phyloP scores from a whole-genome alignment of 495 filamentous ascomycete species.

The Opeltia flavorubescens region DNA sequence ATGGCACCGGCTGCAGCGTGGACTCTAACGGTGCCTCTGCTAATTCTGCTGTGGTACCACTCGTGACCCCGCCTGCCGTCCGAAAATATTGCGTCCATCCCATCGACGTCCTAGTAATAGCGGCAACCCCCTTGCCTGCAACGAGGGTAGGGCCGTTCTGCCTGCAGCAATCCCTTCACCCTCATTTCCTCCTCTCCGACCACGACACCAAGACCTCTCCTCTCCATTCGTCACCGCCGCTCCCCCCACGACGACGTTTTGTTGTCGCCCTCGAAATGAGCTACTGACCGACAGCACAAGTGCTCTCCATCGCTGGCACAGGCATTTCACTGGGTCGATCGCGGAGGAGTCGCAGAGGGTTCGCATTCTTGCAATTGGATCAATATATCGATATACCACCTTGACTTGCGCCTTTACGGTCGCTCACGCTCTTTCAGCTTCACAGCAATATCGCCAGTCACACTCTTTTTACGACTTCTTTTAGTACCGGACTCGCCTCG shows the following conservation, averaged over 20 bases:
- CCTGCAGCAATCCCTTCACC: slow-evolving; percentile 1
- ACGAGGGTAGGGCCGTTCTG: background rate
- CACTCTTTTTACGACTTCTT: slow-evolving; percentile 8
- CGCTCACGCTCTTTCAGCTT: slow-evolving; percentile 14
- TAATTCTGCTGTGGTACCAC: no score
- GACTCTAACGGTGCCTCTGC: background rate
- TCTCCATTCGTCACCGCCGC: background rate
- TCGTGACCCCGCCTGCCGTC: background rate
- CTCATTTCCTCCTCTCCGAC: slow-evolving; percentile 4
- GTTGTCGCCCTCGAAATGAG: slow-evolving; percentile 2
- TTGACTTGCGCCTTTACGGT: slow-evolving; percentile 9
- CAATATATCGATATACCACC: no score
- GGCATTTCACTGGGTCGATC: background rate
- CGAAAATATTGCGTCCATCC: background rate
- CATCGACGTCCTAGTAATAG: slow-evolving; percentile 1
- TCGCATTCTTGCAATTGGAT: background rate
- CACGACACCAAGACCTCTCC: background rate
- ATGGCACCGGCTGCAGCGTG: background rate
- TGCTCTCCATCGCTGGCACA: slow-evolving; percentile 3
- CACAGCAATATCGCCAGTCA: slow-evolving; percentile 3
- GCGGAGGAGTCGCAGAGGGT: background rate
- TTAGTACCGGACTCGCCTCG: background rate
- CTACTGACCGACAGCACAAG: slow-evolving; percentile 7
- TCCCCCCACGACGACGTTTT: slow-evolving; percentile 1
- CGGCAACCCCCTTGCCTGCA: slow-evolving; percentile 2